Conservation (phyloP, 2,329 filamentous ascomycete genomes). For the Phoma sp. region DNA sequence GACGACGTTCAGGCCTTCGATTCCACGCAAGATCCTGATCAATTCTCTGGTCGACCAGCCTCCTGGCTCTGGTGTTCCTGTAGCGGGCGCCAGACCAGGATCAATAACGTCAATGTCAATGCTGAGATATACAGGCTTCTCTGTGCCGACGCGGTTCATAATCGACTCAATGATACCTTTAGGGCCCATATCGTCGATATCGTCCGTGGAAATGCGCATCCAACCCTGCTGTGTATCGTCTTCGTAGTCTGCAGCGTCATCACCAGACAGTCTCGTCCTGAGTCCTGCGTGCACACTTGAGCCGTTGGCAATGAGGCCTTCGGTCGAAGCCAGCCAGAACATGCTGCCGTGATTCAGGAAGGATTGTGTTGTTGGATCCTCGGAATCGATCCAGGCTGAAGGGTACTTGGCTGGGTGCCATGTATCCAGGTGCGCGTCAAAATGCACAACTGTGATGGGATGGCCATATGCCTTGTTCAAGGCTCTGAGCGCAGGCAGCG, state of each 20-base stretch:
- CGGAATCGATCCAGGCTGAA: slow-evolving; percentile 68
- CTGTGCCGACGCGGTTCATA: slow-evolving; percentile 71
- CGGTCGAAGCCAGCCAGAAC: slow-evolving; percentile 86
- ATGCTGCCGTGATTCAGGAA: slow-evolving; percentile 89
- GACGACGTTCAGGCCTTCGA: slow-evolving; percentile 83
- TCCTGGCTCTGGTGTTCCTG: slow-evolving; percentile 87
- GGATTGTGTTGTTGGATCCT: slow-evolving; percentile 64
- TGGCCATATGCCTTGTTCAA: slow-evolving; percentile 54
- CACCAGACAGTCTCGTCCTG: slow-evolving; percentile 72
- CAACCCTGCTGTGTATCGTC: slow-evolving; percentile 77
- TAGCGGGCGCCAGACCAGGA: slow-evolving; percentile 74
- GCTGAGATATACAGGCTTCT: slow-evolving; percentile 79
- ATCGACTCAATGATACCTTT: slow-evolving; percentile 74
- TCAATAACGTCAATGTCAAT: slow-evolving; percentile 85
- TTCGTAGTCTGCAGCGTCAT: slow-evolving; percentile 71
- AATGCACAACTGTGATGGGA: slow-evolving; percentile 57
- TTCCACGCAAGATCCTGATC: slow-evolving; percentile 79
- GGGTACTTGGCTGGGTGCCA: slow-evolving; percentile 86
- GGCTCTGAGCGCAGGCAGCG: slow-evolving; percentile 57
- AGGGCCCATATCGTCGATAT: slow-evolving; percentile 82
- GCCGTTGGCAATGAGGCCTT: slow-evolving; percentile 76
- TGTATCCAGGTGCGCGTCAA: slow-evolving; percentile 75
- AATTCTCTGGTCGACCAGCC: slow-evolving; percentile 91
- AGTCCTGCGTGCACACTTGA: slow-evolving; percentile 83
- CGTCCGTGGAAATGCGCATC: slow-evolving; percentile 79